phyloP scores from a whole-genome alignment of 768 basidiomycete species.

The Goffeauzyma gilvescens region DNA sequence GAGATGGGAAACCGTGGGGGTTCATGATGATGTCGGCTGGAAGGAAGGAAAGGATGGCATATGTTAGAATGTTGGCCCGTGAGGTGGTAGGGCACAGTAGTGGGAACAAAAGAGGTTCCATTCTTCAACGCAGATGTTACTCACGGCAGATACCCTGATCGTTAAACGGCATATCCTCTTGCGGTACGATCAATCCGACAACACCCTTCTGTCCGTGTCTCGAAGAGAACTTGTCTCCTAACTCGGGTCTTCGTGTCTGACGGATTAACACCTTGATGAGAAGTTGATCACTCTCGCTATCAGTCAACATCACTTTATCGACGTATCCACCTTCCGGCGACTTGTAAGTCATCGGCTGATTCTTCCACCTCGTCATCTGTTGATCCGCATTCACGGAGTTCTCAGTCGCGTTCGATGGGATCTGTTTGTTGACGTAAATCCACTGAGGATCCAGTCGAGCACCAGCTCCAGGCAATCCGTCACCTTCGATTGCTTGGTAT shows the following conservation, averaged over 20 bases:
- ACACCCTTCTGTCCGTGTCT: constrained; percentile 98
- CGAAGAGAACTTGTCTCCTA: constrained; percentile 97
- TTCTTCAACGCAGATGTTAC: not conserved
- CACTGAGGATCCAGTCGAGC: constrained; percentile 83
- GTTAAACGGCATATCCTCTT: constrained; percentile 98
- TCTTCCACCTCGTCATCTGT: constrained; percentile 57
- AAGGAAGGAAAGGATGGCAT: constrained; percentile 7
- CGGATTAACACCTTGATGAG: constrained; percentile 93
- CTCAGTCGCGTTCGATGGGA: constrained; percentile 82
- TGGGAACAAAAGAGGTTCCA: not conserved
- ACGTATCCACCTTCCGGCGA: constrained; percentile 81
- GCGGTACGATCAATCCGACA: constrained; percentile 93
- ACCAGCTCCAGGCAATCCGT: constrained; percentile 87
- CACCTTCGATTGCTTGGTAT: constrained; percentile 75
- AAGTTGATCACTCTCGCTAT: constrained; percentile 89
- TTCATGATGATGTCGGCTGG: constrained; percentile 92
- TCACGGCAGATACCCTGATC: constrained; percentile 78
- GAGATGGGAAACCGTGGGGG: constrained; percentile 92
- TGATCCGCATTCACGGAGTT: too few species aligned
- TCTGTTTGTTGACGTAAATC: constrained; percentile 91
- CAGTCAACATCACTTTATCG: constrained; percentile 94
- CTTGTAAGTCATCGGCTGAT: constrained; percentile 81
- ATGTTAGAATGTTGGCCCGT: not conserved
- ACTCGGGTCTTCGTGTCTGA: constrained; percentile 85
- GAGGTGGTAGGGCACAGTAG: too few species aligned